These are phyloP conservation scores for Wickerhamiella dianesei DNA, from an alignment of 805 yeast species.

Conservation along the genomic window DNA sequence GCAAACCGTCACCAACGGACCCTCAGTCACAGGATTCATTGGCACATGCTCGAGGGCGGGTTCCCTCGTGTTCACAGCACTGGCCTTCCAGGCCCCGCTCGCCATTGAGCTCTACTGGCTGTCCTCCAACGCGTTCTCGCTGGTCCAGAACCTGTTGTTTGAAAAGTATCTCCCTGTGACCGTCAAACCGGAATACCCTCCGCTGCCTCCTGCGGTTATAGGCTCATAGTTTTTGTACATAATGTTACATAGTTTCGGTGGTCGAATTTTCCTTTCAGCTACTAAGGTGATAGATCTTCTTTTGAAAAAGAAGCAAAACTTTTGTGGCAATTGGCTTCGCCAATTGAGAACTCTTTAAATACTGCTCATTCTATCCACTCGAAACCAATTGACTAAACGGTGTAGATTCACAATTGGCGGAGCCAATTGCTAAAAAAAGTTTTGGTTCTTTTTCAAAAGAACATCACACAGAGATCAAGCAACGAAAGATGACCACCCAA, in stretches of 20 bases:
- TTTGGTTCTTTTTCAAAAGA: no score
- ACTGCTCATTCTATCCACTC: no score
- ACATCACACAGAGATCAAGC: no score
- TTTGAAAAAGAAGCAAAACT: no score
- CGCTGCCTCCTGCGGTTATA: constrained; percentile 2
- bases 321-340: no score
- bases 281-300: neutral
- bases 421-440: no score
- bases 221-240: no score
- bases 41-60: constrained; percentile 62
- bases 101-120: constrained; percentile 83
- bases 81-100: constrained; percentile 74
- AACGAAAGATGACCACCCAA: no score
- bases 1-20: constrained; percentile 19
- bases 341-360: no score
- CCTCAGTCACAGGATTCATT: constrained; percentile 26
- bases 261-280: no score
- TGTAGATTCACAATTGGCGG: no score
- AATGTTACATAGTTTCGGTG: neutral
- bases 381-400: no score
- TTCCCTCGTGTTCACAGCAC: constrained; percentile 66
- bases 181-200: constrained; percentile 29
- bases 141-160: constrained; percentile 58
- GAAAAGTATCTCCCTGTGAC: constrained; percentile 52
- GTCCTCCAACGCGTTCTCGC: constrained; percentile 65